A percentile compares a stretch with the other conserved stretches of the same genome.
Conservation (phyloP, 2,329 filamentous ascomycete genomes). For the Aspergillus piperis region DNA sequence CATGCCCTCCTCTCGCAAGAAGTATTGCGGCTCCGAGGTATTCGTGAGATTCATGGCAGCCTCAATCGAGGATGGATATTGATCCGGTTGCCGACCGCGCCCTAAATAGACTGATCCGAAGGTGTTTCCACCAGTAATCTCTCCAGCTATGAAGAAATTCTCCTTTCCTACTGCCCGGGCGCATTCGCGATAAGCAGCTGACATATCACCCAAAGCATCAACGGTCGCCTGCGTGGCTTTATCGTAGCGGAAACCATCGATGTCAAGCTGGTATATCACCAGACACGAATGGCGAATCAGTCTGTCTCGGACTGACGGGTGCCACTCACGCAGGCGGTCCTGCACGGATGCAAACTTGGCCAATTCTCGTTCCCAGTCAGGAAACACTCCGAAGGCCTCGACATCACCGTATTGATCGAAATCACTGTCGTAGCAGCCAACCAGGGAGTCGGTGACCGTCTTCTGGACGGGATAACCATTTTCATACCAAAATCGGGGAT, state of each 20-base stretch:
- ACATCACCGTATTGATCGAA: constrained; percentile 66
- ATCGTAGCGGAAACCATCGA: constrained; percentile 66
- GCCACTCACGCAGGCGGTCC: constrained; percentile 66
- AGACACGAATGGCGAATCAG: constrained; percentile 64
- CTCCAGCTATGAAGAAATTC: constrained; percentile 65
- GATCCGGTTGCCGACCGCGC: constrained; percentile 58
- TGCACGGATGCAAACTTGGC: constrained; percentile 67
- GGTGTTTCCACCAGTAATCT: constrained; percentile 63
- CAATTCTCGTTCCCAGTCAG: constrained; percentile 63
- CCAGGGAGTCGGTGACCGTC: constrained; percentile 49
- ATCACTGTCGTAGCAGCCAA: constrained; percentile 62
- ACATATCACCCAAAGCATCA: constrained; percentile 60
- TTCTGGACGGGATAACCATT: constrained; percentile 53
- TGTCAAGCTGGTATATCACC: constrained; percentile 60
- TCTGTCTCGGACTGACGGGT: constrained; percentile 57
- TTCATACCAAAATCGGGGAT: constrained; percentile 64
- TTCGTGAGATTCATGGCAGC: constrained; percentile 52
- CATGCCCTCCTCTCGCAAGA: constrained; percentile 54
- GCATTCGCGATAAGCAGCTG: constrained; percentile 58
- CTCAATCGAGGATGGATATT: constrained; percentile 48
- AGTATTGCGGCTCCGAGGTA: constrained; percentile 44
- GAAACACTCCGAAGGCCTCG: constrained; percentile 63
- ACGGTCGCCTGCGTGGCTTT: constrained; percentile 65
- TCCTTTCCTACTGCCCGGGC: constrained; percentile 57
- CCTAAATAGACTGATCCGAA: constrained; percentile 62